Base-by-base conservation (phyloP, 768 basidiomycete genomes). In the Termitomyces titanicus region DNA sequence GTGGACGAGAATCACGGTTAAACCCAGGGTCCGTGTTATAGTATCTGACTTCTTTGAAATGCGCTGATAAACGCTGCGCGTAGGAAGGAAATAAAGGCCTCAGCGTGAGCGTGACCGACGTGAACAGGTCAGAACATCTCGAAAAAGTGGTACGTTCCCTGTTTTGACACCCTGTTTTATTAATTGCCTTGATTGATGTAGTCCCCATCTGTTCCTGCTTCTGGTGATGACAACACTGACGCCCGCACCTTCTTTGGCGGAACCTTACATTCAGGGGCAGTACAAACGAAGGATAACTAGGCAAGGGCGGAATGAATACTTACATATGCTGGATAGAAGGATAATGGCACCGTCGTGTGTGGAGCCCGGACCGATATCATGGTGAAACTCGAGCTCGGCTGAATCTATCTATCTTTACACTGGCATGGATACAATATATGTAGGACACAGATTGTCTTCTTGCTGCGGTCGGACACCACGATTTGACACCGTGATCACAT, bases 1-100 rank as follows among this genome's bases (percentile, higher is more conserved):
- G n/a, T 91, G 88, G 89, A 83, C 82, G 31, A 74, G 86, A 47
- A 74, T 80, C 11, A 73, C 73, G 47, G 80, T 67, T 45, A 73
- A 65, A 55, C 65, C 66, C 61, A 79, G 78, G 79, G 85, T 72
- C 56, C 48, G 66, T 48, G 3, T 25, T 29, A 38, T 18, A 22
- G 20, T 18, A 47, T 18, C 57, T 17, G 33, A 33, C 17, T 35
- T 7, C 20, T 34, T 47, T 31, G 8, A 15, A 6, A 4, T 48
- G 20, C 13, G 13, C 17, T 18, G 13, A 35, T 37, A 9, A 13
- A 24, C 15, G n/a, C 2, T 31, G 18, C 7, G 46, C 34, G 11
- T 38, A 73, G 70, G 70, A 71, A 10, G 65, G 63, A 25, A 63
- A 64, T 15, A 69, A 73, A 12, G 65, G 68, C 17, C 55, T 77